Evolutionary conservation across 2,329 filamentous ascomycete species (phyloP), one percentile per base, ranked within the genome.

Genomic region (Aspergillus eucalypticola): DNA sequence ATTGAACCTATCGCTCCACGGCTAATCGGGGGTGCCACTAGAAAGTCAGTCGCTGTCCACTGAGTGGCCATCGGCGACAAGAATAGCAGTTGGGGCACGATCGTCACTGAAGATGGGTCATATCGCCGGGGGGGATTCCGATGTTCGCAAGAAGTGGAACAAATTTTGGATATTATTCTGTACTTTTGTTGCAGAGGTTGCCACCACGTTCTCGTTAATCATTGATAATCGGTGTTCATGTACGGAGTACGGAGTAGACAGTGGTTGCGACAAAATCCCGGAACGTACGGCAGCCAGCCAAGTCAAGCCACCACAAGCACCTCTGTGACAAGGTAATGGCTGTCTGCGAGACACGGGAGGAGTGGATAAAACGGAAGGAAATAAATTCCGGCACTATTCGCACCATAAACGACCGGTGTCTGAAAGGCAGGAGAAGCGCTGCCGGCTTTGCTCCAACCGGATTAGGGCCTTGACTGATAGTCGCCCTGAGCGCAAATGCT

Each of bases 21-120:
- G 21, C 21, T 44, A 21, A 21, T 21, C 19, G 10, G 41, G 21
- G 5, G 41, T 44, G 41, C 19, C 41, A 23, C n/a, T 41, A 21
- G 29, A 8, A 11, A 38, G 3, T 44, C 23, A 44, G 41, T 44
- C 41, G 32, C 11, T 44, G 13, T 23, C 19, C 5, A 35, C 10
- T 13, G 32, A 44, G 19, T 44, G 41, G 41, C 19, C 19, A 23
- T 8, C 19, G 10, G 6, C 19, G 50, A 52, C 50, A 52, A 39
- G 32, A 52, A 52, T 52, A 53, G 51, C 51, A 53, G n/a, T 7
- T n/a, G n/a, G 21, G 48, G 19, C 19, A 21, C 32, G 51, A 53
- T 53, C 51, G 51, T 39, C 51, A 39, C 8, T 25, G 35, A 35
- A 13, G 32, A 44, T 35, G 51, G 51, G 35, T 41, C 51, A 41